Evolutionary conservation across 148 eudicot genomes (phyloP).

Genomic region (Cornus suecica): DNA sequence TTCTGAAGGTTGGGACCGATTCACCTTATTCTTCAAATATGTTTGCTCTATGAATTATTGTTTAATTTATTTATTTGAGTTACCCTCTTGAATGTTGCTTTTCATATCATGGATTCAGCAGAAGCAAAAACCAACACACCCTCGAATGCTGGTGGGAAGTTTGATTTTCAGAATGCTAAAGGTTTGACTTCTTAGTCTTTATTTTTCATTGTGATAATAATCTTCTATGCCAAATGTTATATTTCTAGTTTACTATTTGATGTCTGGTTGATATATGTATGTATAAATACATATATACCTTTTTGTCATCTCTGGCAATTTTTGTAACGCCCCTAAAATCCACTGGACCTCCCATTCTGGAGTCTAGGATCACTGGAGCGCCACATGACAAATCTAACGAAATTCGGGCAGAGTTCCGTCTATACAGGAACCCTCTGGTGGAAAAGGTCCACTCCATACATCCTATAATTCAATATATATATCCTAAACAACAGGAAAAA

Average conservation of each 20-base stretch:
- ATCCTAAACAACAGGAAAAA: no score
- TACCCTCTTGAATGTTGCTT: not conserved
- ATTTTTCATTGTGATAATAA: not conserved
- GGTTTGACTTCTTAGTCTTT: constrained; percentile 17
- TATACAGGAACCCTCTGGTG: no score
- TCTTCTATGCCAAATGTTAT: constrained; percentile 5
- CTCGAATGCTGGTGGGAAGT: constrained; percentile 48
- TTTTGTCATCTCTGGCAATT: no score
- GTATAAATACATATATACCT: not conserved
- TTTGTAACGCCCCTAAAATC: no score
- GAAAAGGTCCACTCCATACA: no score
- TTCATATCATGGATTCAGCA: constrained; percentile 15
- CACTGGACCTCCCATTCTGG: no score
- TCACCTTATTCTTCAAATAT: not conserved
- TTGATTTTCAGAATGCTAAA: constrained; percentile 31
- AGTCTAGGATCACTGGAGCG: no score
- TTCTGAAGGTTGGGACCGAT: constrained; percentile 43
- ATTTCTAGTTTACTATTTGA: constrained; percentile 4
- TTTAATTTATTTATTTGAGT: not conserved
- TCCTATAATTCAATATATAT: no score
- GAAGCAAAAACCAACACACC: constrained; percentile 16
- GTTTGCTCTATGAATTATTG: not conserved
- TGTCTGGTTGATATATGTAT: not conserved
- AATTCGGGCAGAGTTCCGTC: no score
- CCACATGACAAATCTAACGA: no score